phyloP scores from a whole-genome alignment of 768 basidiomycete species.

The Hypsizygus marmoreus region DNA sequence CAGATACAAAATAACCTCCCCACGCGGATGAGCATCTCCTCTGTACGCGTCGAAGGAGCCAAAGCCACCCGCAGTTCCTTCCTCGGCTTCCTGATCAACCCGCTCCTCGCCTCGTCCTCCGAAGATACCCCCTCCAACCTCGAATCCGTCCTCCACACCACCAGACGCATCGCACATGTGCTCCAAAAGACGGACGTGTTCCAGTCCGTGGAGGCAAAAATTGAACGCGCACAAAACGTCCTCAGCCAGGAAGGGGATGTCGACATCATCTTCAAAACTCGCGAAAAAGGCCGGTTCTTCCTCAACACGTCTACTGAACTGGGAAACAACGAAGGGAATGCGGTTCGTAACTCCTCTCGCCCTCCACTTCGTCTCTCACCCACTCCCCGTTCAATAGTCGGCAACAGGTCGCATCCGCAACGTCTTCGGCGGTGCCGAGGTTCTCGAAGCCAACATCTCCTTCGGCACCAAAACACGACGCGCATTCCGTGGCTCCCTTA shows the following conservation, averaged over 20 bases:
- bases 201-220: slow-evolving; percentile 57
- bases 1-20: slow-evolving; percentile 72
- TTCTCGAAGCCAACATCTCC: slow-evolving; percentile 78
- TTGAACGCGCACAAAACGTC: slow-evolving; percentile 59
- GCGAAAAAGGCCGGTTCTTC: slow-evolving; percentile 75
- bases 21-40: slow-evolving; percentile 65
- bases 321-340: slow-evolving; percentile 90
- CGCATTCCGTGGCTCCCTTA: slow-evolving; percentile 73
- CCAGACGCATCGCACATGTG: slow-evolving; percentile 63
- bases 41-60: slow-evolving; percentile 84
- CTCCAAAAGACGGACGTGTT: slow-evolving; percentile 82
- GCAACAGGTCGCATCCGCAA: slow-evolving; percentile 83
- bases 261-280: slow-evolving; percentile 77
- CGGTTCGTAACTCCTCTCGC: slow-evolving; percentile 55
- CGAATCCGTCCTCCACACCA: slow-evolving; percentile 68
- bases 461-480: slow-evolving; percentile 86
- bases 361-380: background rate
- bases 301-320: slow-evolving; percentile 87
- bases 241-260: slow-evolving; percentile 63
- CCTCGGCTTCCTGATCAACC: slow-evolving; percentile 75
- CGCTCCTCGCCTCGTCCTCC: slow-evolving; percentile 41
- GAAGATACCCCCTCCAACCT: slow-evolving; percentile 40
- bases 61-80: slow-evolving; percentile 75
- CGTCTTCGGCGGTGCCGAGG: slow-evolving; percentile 89
- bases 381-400: slow-evolving; percentile 42